A percentile compares a stretch with the other conserved stretches of the same genome.
These are phyloP conservation scores for Kalanchoe fedtschenkoi DNA, from an alignment of 164 flowering plant genomes.

Conservation along the genomic window DNA sequence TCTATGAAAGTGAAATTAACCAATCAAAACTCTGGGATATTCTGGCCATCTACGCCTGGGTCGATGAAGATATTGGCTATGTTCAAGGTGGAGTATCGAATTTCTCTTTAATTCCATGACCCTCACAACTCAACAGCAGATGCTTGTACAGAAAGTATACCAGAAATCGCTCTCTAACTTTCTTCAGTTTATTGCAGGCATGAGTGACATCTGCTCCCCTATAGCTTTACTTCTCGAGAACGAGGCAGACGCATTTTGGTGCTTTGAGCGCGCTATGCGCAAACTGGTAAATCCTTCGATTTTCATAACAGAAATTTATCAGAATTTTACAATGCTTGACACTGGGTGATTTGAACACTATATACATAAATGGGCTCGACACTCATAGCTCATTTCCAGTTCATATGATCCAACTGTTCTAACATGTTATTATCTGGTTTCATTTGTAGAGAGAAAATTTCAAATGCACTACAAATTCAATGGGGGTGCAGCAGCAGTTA, in stretches of 20 bases:
- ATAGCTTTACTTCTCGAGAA: conserved; percentile 71
- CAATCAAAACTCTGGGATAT: conserved; percentile 82
- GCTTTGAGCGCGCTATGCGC: conserved; percentile 87
- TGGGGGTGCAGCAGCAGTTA: conserved; percentile 87
- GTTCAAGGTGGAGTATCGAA: conserved; percentile 53
- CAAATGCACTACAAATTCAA: conserved; percentile 44
- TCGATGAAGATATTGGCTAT: conserved; percentile 73
- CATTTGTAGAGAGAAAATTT: conserved; percentile 66
- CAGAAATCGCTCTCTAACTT: neutral
- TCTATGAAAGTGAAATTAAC: conserved; percentile 65
- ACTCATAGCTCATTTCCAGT: no score
- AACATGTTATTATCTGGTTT: conserved; percentile 9
- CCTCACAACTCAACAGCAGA: neutral
- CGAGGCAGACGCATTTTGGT: conserved; percentile 98
- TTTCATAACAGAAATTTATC: no score
- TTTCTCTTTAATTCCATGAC: neutral
- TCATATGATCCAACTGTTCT: neutral
- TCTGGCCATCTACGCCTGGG: conserved; percentile 79
- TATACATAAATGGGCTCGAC: no score
- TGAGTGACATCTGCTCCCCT: conserved; percentile 94
- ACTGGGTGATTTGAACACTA: no score
- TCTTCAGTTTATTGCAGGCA: conserved; percentile 37
- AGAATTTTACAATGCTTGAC: no score
- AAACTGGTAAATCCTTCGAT: conserved; percentile 55
- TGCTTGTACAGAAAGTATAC: neutral